phyloP scores from a whole-genome alignment of 345 rosid species.

The Psidium friedrichsthalianum region DNA sequence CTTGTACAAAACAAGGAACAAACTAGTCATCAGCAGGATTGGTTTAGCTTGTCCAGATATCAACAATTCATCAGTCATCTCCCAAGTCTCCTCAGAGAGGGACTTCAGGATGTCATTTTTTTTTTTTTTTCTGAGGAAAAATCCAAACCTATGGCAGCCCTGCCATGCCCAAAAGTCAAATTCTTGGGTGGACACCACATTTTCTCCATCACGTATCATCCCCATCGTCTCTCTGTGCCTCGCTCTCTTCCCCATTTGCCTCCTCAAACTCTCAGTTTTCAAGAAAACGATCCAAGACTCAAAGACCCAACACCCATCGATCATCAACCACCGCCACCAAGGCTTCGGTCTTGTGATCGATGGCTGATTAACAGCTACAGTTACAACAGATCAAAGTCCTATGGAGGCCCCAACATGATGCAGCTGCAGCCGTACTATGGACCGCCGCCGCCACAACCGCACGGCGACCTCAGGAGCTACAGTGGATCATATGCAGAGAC shows the following conservation, averaged over 20 bases:
- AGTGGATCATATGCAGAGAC: conserved; percentile 49
- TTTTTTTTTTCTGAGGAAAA: background rate
- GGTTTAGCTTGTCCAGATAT: background rate
- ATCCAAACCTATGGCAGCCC: background rate
- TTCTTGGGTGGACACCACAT: background rate
- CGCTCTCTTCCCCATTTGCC: background rate
- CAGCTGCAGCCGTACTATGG: conserved; percentile 49
- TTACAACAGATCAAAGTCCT: conserved; percentile 38
- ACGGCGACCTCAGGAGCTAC: conserved; percentile 40
- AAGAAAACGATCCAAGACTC: background rate
- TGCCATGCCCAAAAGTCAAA: background rate
- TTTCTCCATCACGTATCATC: background rate
- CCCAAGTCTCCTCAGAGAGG: background rate
- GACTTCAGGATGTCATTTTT: background rate
- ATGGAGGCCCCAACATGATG: conserved; percentile 32
- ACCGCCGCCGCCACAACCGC: conserved; percentile 14
- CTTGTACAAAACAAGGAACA: background rate
- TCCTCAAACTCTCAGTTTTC: background rate
- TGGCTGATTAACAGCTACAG: conserved; percentile 35
- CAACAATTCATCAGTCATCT: background rate
- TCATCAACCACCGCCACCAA: background rate
- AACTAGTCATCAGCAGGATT: background rate
- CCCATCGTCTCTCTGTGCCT: background rate
- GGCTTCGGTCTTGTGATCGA: conserved; percentile 7
- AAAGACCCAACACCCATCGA: background rate